Base-by-base conservation (phyloP, 2,329 filamentous ascomycete species). In the Didymosphaeria variabile region DNA sequence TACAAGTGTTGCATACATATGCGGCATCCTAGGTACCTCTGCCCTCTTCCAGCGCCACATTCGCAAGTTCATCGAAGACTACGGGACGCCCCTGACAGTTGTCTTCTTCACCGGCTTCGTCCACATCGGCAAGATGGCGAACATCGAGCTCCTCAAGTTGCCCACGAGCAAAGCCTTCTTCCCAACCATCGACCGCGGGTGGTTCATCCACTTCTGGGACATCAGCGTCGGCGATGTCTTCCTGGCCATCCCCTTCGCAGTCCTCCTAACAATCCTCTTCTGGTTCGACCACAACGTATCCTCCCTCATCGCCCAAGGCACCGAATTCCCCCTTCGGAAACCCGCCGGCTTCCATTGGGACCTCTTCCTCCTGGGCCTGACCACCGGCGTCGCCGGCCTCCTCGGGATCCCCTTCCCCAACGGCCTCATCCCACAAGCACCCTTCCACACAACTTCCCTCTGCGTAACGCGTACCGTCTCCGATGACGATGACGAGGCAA, bases 41-140 rank as follows among this genome's bases (percentile, higher is more conserved):
- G 86, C 85, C 53, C 82, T 96, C 1, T 94, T 97, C 76, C 86
- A 88, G 19, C 88, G 93, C 59, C 87, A 89, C 40, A 80, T 95
- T 9, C 87, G 93, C 21, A 88, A 94, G 65, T 96, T 97, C 70
- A 84, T 97, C 66, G 93, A 95, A 74, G 93, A 97, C 77, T 97
- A 97, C 73, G 93, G 92, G 55, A 96, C 92, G 0, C 92, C 93
- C 0, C 59, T 76, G 2, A 76, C 72, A 58, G 77, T 82, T 57
- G 81, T 97, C 62, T 97, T 97, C 83, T 97, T 97, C 76, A 93
- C 93, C 0, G 93, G 93, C 0, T 97, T 96, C 71, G 90, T 95
- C 1, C 91, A 95, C 76, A 87, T 96, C 64, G 93, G 93, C 8
- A 89, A 91, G 70, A 94, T 97, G 91, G 81, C 80, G n/a, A 79